Base-by-base conservation (phyloP, 2,329 filamentous ascomycete species). In the Pyricularia pennisetigena region DNA sequence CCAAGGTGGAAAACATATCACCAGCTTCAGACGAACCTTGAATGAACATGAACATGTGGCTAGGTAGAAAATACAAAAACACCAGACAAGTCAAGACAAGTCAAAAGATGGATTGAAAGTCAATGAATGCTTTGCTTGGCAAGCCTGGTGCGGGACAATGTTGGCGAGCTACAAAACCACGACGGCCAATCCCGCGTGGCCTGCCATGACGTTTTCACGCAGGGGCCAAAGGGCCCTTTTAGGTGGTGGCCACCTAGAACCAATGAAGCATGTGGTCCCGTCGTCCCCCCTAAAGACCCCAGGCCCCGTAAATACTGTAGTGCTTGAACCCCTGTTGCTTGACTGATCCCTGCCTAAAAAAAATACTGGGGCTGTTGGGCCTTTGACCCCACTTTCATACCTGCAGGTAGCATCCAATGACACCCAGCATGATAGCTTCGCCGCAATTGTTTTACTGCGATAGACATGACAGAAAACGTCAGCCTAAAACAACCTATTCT, bases 141-240 rank as follows among this genome's bases (percentile, higher is more conserved):
- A 26, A 14, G 8, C 24, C n/a, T 61, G 10, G 23, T 61, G 57
- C 57, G 24, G 57, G n/a, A 26, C 57, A 61, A 3, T 24, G 57
- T 12, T 3, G 23, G 8, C 9, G n/a, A 61, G n/a, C 57, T 24
- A 26, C n/a, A 23, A 16, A 61, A 24, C 57, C 7, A 61, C 24
- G 23, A 26, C 24, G 57, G 57, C 57, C 57, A 26, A 41, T 68
- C 67, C 14, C 67, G 59, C 20, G 16, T 49, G 29, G 32, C 49
- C 64, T 59, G 54, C 63, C 7, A 49, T 35, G 71, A 70, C 32
- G 72, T 73, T 23, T 73, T 74, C 67, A 70, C 29, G 64, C 54
- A 57, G 12, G 70, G 14, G 63, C 35, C 63, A 20, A 32, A 35
- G 32, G 32, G 32, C 32, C 28, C 12, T 63, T 63, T 63, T 26